A percentile compares a stretch with the other conserved stretches of the same genome.
Conservation (phyloP, 2,329 filamentous ascomycete species). For the Ophiobolus disseminans region DNA sequence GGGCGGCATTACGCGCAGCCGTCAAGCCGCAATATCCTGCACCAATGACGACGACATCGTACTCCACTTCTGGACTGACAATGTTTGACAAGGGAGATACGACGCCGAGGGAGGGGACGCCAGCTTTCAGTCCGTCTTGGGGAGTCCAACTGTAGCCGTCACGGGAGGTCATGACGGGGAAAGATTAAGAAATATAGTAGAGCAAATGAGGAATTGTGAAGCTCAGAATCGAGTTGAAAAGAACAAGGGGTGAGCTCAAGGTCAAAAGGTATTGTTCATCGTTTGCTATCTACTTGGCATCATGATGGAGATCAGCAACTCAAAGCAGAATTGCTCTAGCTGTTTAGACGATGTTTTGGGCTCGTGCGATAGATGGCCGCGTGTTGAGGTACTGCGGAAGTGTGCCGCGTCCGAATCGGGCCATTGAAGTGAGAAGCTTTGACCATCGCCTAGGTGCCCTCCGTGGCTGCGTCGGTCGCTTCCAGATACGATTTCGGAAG, state of each 20-base stretch:
- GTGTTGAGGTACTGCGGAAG: too few relatives aligned
- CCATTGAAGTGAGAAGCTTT: constrained; percentile 18
- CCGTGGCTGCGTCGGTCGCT: too few relatives aligned
- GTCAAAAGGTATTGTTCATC: too few relatives aligned
- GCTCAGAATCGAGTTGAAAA: not conserved
- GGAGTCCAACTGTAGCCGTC: constrained; percentile 35
- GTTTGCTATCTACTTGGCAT: too few relatives aligned
- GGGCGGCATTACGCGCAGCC: constrained; percentile 28
- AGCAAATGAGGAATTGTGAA: not conserved
- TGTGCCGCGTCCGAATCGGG: constrained; percentile 17
- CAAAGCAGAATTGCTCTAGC: too few relatives aligned
- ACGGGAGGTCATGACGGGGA: constrained; percentile 28
- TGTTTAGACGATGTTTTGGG: too few relatives aligned
- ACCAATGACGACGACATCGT: constrained; percentile 34
- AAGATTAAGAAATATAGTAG: not conserved
- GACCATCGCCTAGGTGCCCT: not conserved
- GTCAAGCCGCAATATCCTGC: constrained; percentile 35
- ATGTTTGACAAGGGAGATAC: constrained; percentile 25
- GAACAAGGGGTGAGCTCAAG: too few relatives aligned
- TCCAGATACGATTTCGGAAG: too few relatives aligned
- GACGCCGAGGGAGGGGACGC: constrained; percentile 29
- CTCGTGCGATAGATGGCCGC: too few relatives aligned
- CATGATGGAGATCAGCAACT: too few relatives aligned
- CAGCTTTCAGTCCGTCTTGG: constrained; percentile 36
- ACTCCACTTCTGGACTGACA: constrained; percentile 11